A percentile compares a stretch with the other conserved stretches of the same genome.
Conservation (phyloP, 1,284 basidiomycete genomes). For the Malassezia yamatoensis region DNA sequence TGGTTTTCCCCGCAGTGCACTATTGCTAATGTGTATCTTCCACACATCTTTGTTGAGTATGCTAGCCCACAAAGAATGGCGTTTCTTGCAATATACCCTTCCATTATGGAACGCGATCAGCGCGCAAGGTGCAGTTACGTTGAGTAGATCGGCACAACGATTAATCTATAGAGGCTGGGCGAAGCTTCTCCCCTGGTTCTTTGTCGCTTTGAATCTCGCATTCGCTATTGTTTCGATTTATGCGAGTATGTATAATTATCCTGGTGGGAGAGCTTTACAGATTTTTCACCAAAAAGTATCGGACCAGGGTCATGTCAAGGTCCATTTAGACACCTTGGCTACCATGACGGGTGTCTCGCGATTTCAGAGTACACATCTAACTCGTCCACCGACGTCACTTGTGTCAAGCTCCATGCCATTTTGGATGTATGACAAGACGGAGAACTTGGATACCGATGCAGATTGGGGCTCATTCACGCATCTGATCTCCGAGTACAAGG, state of each 20-base stretch:
- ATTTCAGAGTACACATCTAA: slow-evolving; percentile 62
- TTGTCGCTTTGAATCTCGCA: neutral
- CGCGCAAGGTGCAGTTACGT: slow-evolving; percentile 53
- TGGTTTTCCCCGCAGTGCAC: neutral
- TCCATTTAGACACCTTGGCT: slow-evolving; percentile 68
- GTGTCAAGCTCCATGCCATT: neutral
- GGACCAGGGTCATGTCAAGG: neutral
- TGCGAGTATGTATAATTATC: slow-evolving; percentile 71
- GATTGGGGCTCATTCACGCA: slow-evolving; percentile 24
- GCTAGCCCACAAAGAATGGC: slow-evolving; percentile 71
- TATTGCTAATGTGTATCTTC: slow-evolving; percentile 43
- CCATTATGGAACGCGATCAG: slow-evolving; percentile 72
- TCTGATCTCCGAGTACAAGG: slow-evolving; percentile 20
- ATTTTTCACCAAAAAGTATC: slow-evolving; percentile 54
- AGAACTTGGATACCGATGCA: slow-evolving; percentile 15
- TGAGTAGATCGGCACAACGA: neutral
- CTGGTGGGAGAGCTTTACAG: slow-evolving; percentile 68
- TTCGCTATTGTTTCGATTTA: slow-evolving; percentile 49
- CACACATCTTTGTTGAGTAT: slow-evolving; percentile 64
- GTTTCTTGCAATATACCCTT: slow-evolving; percentile 79
- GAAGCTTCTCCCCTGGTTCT: slow-evolving; percentile 49
- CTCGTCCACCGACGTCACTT: slow-evolving; percentile 5
- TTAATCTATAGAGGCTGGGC: slow-evolving; percentile 31
- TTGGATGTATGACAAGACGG: slow-evolving; percentile 41
- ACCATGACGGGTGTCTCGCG: slow-evolving; percentile 83